Base-by-base conservation (phyloP, 352 stramenopile species). In the Phytophthora pistaciae region DNA sequence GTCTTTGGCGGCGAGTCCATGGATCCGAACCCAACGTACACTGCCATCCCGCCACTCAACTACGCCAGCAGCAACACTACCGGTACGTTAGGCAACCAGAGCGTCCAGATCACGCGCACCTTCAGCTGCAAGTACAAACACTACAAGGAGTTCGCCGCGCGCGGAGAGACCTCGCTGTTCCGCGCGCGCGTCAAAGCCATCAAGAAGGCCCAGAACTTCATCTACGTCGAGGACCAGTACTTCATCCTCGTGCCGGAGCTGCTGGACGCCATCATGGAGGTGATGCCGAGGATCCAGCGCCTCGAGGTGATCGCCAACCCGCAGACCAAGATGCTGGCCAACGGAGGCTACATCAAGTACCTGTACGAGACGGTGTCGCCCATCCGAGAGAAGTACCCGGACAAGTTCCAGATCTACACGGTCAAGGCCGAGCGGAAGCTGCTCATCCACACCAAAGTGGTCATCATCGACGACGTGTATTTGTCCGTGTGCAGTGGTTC, bases 401-500 rank as follows among this genome's bases (percentile, higher is more conserved):
- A 70, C 56, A 75, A 75, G n/a, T 75, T 75, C n/a, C 55, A 61
- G 25, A 64, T 88, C 8, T 87, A 83, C 68, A 68, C 71, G 5
- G 67, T 64, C 29, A 82, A 86, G 44, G n/a, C 61, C 16, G 53
- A 61, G 9, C 64, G 68, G 18, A 53, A 74, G 23, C 56, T 90
- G 6, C 83, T 87, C 70, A 72, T 90, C 27, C 79, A 90, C 60
- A 87, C 74, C 14, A 90, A 90, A 64, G 58, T 79, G 8, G 62
- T 91, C 56, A 66, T 89, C 57, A 72, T 88, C 29, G 84, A 92
- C 61, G 84, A 91, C 54, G 84, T 92, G 27, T 91, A 83, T 56
- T 55, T 92, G 3, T 87, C 79, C 3, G 64, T 88, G 29, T n/a
- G n/a, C n/a, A n/a, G n/a, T n/a, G n/a, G n/a, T n/a, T n/a, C n/a